phyloP scores from a whole-genome alignment of 345 rosid species.

The Lenwebbia sp. region DNA sequence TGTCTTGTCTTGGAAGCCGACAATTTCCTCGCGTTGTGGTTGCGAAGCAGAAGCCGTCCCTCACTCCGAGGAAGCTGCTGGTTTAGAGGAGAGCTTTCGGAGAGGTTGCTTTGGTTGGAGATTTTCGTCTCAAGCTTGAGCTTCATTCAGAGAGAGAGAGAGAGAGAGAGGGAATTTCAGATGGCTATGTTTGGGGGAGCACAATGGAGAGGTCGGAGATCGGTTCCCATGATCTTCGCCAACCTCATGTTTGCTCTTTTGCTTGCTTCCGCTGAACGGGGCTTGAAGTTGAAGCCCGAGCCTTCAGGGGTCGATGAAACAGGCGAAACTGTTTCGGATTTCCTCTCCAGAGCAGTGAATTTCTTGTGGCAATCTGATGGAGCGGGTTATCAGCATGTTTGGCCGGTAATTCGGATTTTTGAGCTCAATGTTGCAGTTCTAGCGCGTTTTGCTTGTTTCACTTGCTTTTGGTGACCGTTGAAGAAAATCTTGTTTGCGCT shows the following conservation, averaged over 20 bases:
- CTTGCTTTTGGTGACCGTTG: background rate
- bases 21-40: background rate
- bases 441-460: background rate
- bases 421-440: background rate
- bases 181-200: background rate
- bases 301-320: background rate
- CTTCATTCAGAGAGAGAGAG: background rate
- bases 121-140: background rate
- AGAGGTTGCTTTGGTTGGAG: background rate
- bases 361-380: slow-evolving; percentile 16
- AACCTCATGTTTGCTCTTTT: background rate
- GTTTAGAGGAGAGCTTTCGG: background rate
- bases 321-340: background rate
- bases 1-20: background rate
- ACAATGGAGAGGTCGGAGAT: background rate
- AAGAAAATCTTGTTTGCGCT: background rate
- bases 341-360: slow-evolving; percentile 4
- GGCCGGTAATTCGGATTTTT: slow-evolving; percentile 23
- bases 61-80: background rate
- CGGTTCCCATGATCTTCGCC: background rate
- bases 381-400: slow-evolving; percentile 26
- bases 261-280: slow-evolving; percentile 15
- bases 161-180: background rate
- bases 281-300: background rate
- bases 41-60: background rate